Evolutionary conservation across 306 rosid species (phyloP).

Genomic region (Senna tora): DNA sequence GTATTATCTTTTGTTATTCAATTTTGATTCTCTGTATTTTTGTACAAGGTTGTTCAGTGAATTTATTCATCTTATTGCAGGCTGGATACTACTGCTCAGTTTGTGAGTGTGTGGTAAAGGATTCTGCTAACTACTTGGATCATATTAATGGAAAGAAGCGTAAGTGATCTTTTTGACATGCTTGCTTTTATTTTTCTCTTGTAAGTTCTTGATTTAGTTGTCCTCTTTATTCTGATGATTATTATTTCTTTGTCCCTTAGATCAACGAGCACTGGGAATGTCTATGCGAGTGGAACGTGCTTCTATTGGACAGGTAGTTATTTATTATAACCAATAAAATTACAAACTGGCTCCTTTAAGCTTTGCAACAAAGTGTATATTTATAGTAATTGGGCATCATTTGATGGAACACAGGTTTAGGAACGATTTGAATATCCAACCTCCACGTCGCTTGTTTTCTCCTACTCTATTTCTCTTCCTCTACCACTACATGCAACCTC

Average conservation of each 20-base stretch:
- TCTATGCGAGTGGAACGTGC: slow-evolving; percentile 98
- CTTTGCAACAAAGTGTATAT: slow-evolving; percentile 11
- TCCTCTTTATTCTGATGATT: slow-evolving; percentile 33
- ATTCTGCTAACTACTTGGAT: slow-evolving; percentile 97
- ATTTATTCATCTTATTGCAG: slow-evolving; percentile 51
- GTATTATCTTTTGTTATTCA: not conserved
- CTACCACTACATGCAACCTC: no score
- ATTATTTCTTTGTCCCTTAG: slow-evolving; percentile 43
- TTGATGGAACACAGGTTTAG: slow-evolving; percentile 70
- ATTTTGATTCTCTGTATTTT: not conserved
- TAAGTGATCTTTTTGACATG: slow-evolving; percentile 48
- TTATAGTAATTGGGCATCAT: slow-evolving; percentile 29
- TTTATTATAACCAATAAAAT: not conserved
- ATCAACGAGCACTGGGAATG: slow-evolving; percentile 99
- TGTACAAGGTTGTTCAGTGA: slow-evolving; percentile 12
- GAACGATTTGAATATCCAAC: no score
- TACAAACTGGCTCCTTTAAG: slow-evolving; percentile 11
- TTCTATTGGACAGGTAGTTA: slow-evolving; percentile 79
- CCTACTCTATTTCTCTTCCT: no score
- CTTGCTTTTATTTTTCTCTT: slow-evolving; percentile 7
- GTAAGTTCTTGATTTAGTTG: slow-evolving; percentile 4
- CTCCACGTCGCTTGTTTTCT: no score
- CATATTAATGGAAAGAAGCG: slow-evolving; percentile 99
- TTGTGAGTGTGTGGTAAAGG: slow-evolving; percentile 98
- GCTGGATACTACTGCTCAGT: slow-evolving; percentile 96